A percentile compares a stretch with the other conserved stretches of the same genome.
Conservation (phyloP, 352 stramenopile genomes). For the Phytophthora agathidicida region DNA sequence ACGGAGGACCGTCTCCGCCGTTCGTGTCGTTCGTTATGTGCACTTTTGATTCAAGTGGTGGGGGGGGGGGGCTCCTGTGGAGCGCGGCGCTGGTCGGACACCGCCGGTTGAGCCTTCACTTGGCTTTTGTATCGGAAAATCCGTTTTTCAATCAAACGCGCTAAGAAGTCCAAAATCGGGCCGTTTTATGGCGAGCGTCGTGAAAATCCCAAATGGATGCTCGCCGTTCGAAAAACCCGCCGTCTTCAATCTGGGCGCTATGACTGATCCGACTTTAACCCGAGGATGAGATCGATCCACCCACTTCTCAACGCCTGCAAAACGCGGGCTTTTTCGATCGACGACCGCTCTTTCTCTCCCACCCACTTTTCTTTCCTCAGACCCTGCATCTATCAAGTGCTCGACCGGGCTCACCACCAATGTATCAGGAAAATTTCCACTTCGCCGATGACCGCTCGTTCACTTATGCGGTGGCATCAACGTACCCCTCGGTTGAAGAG, state of each 20-base stretch:
- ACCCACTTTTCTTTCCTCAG: background rate
- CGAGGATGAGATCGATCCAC: background rate
- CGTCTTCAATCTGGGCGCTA: background rate
- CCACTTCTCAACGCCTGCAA: background rate
- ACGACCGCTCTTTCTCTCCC: slow-evolving; percentile 6
- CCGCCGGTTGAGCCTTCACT: slow-evolving; percentile 13
- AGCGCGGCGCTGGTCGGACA: background rate
- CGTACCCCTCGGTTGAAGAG: slow-evolving; percentile 22
- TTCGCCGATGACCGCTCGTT: slow-evolving; percentile 1
- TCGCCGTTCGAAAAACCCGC: background rate
- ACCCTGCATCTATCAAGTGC: slow-evolving; percentile 26
- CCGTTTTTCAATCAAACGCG: slow-evolving; percentile 38
- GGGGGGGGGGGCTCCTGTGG: no score
- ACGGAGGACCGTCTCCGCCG: slow-evolving; percentile 3
- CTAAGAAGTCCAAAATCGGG: background rate
- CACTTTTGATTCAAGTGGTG: slow-evolving; percentile 34
- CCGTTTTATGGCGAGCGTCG: slow-evolving; percentile 5
- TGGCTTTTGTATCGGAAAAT: slow-evolving; percentile 34
- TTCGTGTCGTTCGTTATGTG: slow-evolving; percentile 29
- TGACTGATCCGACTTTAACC: background rate
- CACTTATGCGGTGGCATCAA: background rate
- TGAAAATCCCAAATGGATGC: background rate
- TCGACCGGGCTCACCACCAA: slow-evolving; percentile 16
- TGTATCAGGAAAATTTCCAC: slow-evolving; percentile 42
- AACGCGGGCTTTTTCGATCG: background rate